Evolutionary conservation across 768 basidiomycete genomes (phyloP), one percentile per base, ranked within the genome.

Genomic region (Leccinum subgranulosum): DNA sequence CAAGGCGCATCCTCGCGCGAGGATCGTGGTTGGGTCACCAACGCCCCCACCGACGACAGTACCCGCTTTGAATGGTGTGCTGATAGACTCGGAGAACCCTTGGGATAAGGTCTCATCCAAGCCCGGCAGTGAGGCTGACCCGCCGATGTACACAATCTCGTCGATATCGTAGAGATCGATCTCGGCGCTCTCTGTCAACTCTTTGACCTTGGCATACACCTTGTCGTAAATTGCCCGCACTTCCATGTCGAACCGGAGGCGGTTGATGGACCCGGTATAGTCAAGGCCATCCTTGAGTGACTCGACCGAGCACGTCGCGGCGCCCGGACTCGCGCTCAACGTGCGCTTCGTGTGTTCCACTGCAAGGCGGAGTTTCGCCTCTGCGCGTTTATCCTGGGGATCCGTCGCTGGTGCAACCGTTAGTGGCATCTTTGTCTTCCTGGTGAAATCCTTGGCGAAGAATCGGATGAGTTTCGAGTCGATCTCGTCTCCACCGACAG

Each of bases 341-440:
- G 93, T 94, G 62, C 94, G 86, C 76, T 98, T 99, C 28, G 94
- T 96, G 70, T 94, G 89, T 69, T 98, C 94, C 55, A 97, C 84
- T 7, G 94, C 93, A 21, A 98, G 84, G 10, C 89, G 84, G 27
- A 99, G 84, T 69, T 95, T 96, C n/a, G 93, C 91, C 66, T 93
- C 88, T 1, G 95, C 92, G 23, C 97, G 90, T 66, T 84, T 80
- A 74, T 94, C 90, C 31, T 78, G 76, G 17, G 76, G 62, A 21
- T 83, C 77, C 3, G 77, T 76, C 6, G 87, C 75, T 1, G 87
- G 86, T 54, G 78, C 83, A 15, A 93, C 79, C 9, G 80, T 74
- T 45, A 97, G 78, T 0, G 86, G 76, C 23, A 82, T 82, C 73
- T 92, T 93, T 17, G 89, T 94, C 78, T 97, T 99, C 76, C 98